Percentiles rank a stretch among this genome's conserved stretches.
Conservation (phyloP, 106 monocot genomes). For the Phalaenopsis equestris region DNA sequence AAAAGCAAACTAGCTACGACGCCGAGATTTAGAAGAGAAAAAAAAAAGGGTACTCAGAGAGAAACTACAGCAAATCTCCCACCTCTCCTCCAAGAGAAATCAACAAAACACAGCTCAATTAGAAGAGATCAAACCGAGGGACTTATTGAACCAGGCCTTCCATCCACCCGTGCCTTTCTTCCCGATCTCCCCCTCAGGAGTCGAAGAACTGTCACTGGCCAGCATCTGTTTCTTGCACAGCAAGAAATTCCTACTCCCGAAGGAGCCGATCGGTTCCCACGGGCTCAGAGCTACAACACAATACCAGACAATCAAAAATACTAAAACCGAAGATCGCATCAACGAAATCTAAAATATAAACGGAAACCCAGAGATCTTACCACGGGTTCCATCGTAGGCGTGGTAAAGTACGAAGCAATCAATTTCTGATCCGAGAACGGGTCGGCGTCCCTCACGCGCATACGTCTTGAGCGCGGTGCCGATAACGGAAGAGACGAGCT, state of each 20-base stretch:
- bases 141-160: slow-evolving; percentile 13
- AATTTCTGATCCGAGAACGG: slow-evolving; percentile 20
- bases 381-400: slow-evolving; percentile 4
- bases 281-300: slow-evolving; percentile 11
- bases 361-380: slow-evolving; percentile 1
- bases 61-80: too few species aligned
- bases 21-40: too few species aligned
- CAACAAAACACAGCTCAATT: background rate
- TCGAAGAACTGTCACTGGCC: background rate
- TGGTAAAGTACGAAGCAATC: slow-evolving; percentile 22
- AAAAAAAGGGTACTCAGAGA: too few species aligned
- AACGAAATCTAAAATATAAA: background rate
- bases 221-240: slow-evolving; percentile 3
- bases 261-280: slow-evolving; percentile 8
- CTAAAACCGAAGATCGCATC: background rate
- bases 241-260: slow-evolving; percentile 12
- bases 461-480: slow-evolving; percentile 17
- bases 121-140: slow-evolving; percentile 1
- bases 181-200: background rate
- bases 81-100: too few species aligned
- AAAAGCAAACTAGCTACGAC: too few species aligned
- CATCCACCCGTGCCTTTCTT: slow-evolving; percentile 7
- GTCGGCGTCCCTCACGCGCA: slow-evolving; percentile 26
- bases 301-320: background rate
- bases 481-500: slow-evolving; percentile 19